These are phyloP conservation scores for Pisolithus microcarpus DNA, from an alignment of 768 basidiomycete genomes.

Conservation along the genomic window DNA sequence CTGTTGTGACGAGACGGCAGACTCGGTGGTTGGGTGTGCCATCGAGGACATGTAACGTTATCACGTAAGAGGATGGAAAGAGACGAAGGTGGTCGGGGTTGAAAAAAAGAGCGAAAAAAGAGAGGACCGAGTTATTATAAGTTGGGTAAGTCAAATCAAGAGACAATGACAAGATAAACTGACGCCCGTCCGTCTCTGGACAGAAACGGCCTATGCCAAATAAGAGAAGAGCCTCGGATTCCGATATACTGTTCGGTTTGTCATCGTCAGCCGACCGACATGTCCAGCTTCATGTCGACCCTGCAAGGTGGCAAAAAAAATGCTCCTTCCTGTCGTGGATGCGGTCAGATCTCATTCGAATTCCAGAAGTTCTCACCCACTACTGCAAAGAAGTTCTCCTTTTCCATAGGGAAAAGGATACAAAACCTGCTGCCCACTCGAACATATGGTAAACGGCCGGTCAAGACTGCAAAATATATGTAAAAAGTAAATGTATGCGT, in stretches of 20 bases:
- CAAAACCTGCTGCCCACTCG: not conserved
- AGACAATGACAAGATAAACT: slow-evolving; percentile 3
- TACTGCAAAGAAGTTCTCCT: not conserved
- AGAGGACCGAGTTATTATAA: slow-evolving; percentile 29
- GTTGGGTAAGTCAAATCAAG: slow-evolving; percentile 14
- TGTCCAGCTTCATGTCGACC: slow-evolving; percentile 21
- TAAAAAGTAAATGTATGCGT: not conserved
- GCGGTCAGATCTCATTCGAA: slow-evolving; percentile 25
- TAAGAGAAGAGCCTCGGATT: slow-evolving; percentile 32
- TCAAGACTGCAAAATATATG: not conserved
- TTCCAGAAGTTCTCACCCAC: slow-evolving; percentile 20
- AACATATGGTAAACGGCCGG: not conserved
- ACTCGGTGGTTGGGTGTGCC: slow-evolving; percentile 43
- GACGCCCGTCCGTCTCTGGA: slow-evolving; percentile 17
- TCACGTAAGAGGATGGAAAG: slow-evolving; percentile 30
- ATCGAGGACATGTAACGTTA: slow-evolving; percentile 53
- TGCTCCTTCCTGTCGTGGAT: slow-evolving; percentile 3
- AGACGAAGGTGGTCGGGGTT: slow-evolving; percentile 45
- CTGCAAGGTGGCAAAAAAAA: slow-evolving; percentile 26
- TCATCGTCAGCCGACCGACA: slow-evolving; percentile 26
- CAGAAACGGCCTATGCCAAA: slow-evolving; percentile 14
- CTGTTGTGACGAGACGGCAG: slow-evolving; percentile 27
- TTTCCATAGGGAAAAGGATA: not conserved
- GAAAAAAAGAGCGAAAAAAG: slow-evolving; percentile 28
- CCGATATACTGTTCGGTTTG: slow-evolving; percentile 41